Evolutionary conservation across 1,284 basidiomycete genomes (phyloP).

Genomic region (Cryptococcus floricola): DNA sequence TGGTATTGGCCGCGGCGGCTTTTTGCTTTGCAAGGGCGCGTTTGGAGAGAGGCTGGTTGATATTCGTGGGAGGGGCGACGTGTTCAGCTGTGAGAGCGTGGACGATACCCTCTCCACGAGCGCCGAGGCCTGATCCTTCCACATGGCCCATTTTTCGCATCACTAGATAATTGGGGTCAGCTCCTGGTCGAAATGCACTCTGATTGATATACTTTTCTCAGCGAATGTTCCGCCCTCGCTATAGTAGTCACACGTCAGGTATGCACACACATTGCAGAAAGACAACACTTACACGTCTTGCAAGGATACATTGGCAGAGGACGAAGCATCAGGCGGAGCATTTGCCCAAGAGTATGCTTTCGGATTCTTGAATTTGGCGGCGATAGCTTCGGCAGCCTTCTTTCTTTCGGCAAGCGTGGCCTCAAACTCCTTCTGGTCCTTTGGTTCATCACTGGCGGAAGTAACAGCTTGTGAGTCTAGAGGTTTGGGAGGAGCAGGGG

Average conservation of each 20-base stretch:
- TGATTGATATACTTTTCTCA: slow-evolving; percentile 37
- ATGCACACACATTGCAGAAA: background rate
- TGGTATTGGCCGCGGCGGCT: slow-evolving; percentile 39
- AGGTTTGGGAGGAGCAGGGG: slow-evolving; percentile 6
- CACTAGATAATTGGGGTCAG: slow-evolving; percentile 55
- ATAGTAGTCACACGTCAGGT: background rate
- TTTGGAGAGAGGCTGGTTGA: slow-evolving; percentile 30
- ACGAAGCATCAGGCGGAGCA: background rate
- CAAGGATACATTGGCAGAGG: no score
- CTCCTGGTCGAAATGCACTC: slow-evolving; percentile 59
- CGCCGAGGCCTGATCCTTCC: slow-evolving; percentile 84
- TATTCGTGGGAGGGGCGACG: slow-evolving; percentile 28
- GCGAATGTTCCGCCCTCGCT: slow-evolving; percentile 36
- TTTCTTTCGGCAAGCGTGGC: slow-evolving; percentile 54
- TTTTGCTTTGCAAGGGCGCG: slow-evolving; percentile 38
- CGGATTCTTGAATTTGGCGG: slow-evolving; percentile 45
- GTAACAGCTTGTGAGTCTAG: background rate
- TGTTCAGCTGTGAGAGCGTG: slow-evolving; percentile 76
- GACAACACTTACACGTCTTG: background rate
- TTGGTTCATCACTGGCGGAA: background rate
- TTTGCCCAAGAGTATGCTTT: no score
- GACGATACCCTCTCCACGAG: slow-evolving; percentile 75
- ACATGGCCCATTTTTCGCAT: slow-evolving; percentile 82
- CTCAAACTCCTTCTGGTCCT: slow-evolving; percentile 18
- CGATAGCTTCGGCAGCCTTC: slow-evolving; percentile 74